These are phyloP conservation scores for Trametes polyzona DNA, from an alignment of 1,284 basidiomycete species.

Conservation along the genomic window DNA sequence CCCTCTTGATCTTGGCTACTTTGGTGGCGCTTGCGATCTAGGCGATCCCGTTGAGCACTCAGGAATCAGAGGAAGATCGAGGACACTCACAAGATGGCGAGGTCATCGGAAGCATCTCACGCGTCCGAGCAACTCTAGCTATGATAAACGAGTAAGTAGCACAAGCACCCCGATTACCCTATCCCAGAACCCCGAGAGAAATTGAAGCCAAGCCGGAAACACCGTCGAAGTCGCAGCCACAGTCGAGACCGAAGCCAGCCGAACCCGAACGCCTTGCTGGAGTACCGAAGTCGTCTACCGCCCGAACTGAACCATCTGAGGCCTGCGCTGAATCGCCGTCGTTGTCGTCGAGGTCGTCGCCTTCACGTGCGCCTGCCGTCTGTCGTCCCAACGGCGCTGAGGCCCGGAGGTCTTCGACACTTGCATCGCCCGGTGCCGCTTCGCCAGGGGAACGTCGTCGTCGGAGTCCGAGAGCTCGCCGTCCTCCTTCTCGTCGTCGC, in stretches of 20 bases:
- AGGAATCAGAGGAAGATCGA: no score
- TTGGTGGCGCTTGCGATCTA: no score
- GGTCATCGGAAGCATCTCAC: no score
- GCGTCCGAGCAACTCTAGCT: no score
- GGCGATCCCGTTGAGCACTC: no score
- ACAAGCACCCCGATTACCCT: not conserved
- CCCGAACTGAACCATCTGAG: not conserved
- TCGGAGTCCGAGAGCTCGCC: conserved; percentile 4
- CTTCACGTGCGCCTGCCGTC: not conserved
- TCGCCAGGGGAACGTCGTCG: not conserved
- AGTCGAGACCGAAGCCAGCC: not conserved
- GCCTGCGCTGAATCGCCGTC: not conserved
- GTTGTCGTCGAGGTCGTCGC: not conserved
- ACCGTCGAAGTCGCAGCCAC: not conserved
- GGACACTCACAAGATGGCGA: no score
- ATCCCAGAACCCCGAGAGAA: not conserved
- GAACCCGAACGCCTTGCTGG: not conserved
- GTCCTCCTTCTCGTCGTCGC: not conserved
- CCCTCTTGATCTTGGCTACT: no score
- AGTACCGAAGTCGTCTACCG: not conserved
- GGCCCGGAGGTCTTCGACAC: not conserved
- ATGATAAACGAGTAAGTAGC: no score
- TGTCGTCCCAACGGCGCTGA: not conserved
- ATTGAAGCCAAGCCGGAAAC: not conserved
- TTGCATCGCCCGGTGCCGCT: not conserved